A percentile compares a stretch with the other conserved stretches of the same genome.
Evolutionary conservation across 1,284 basidiomycete species (phyloP).

Genomic region (Chalciporus sp.): DNA sequence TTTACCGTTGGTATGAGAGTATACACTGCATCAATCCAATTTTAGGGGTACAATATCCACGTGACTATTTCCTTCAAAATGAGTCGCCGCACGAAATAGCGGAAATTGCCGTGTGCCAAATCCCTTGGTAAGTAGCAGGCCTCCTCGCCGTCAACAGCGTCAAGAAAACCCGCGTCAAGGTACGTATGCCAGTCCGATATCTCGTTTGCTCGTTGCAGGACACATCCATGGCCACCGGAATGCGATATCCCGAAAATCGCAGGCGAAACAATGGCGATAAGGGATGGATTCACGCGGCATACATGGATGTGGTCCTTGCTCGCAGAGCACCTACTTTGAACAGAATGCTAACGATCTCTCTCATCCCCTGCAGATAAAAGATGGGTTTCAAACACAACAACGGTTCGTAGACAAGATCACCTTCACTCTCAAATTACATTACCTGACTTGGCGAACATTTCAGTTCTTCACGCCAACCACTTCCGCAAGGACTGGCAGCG

Average conservation of each 20-base stretch:
- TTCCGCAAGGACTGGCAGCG: slow-evolving; percentile 99
- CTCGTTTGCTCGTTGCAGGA: slow-evolving; percentile 11
- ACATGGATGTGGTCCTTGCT: slow-evolving; percentile 36
- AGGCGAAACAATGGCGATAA: not conserved
- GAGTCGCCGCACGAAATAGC: slow-evolving; percentile 28
- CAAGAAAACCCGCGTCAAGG: slow-evolving; percentile 36
- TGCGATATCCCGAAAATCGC: not conserved
- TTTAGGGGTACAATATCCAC: not conserved
- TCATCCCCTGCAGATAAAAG: slow-evolving; percentile 37
- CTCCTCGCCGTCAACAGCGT: slow-evolving; percentile 31
- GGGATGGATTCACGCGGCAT: slow-evolving; percentile 25
- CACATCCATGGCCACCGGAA: not conserved
- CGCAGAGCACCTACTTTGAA: not conserved
- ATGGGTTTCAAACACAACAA: slow-evolving; percentile 87
- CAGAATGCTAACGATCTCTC: slow-evolving; percentile 17
- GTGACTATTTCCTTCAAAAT: slow-evolving; percentile 2
- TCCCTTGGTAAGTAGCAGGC: not conserved
- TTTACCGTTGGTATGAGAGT: too few species aligned
- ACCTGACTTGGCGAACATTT: slow-evolving; percentile 12
- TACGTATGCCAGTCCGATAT: slow-evolving; percentile 20
- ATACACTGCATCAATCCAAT: too few species aligned
- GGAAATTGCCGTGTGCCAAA: slow-evolving; percentile 26
- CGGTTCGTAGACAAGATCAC: slow-evolving; percentile 48
- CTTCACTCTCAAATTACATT: slow-evolving; percentile 1
- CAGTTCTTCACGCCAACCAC: slow-evolving; percentile 91